Evolutionary conservation across 2,329 filamentous ascomycete genomes (phyloP), one percentile per base, ranked within the genome.

Genomic region (Claviceps maximensis): DNA sequence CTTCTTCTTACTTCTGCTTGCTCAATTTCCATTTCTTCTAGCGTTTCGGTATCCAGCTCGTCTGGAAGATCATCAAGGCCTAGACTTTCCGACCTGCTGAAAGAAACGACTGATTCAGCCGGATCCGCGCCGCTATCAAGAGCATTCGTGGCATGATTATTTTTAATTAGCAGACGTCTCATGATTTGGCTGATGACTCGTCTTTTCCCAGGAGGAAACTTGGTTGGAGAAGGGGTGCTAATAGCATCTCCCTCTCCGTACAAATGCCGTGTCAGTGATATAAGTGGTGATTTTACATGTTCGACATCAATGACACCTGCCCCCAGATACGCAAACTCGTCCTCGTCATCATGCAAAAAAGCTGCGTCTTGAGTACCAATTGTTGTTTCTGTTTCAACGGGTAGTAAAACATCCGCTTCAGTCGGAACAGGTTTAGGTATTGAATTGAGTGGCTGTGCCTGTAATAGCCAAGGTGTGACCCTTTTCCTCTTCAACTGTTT

Each of bases 21-120:
- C 51, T 70, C 67, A 42, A 69, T 66, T 47, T 83, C 74, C 10
- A 86, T 83, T 60, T 87, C 83, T 45, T 67, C 68, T 70, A 74
- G 77, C 0, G 79, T 83, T 38, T 78, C 74, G 12, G 76, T 71
- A 58, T 86, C 82, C 3, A 61, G 53, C 2, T 60, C 60, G 4
- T 65, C 62, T 7, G 63, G 57, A 3, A 67, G 45, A 41, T 66
- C 63, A n/a, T 58, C 58, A 6, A 66, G 51, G 56, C 76, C 78
- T 31, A 76, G 70, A 3, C 74, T 65, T 48, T 71, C 65, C 7
- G 58, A 62, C 36, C 60, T 56, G 15, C 64, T 56, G 2, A 56
- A 56, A 9, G 58, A 50, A 8, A 55, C 54, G 31, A 31, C 36
- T 21, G 31, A 36, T 33, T 44, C 38, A 31, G 21, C 46, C 9